Conservation (phyloP, 768 basidiomycete species). For the Lentinula edodes region DNA sequence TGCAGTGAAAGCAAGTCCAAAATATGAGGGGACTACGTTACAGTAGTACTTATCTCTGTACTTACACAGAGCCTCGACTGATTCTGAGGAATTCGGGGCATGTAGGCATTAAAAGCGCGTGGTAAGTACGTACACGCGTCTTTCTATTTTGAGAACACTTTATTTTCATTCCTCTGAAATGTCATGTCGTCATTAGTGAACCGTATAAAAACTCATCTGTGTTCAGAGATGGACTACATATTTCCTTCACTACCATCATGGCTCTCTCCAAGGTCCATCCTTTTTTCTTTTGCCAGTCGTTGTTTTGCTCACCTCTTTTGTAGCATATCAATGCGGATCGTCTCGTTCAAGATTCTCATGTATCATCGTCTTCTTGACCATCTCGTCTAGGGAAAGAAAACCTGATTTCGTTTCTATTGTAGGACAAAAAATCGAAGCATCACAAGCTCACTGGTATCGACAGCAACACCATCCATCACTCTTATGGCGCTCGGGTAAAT, state of each 20-base stretch:
- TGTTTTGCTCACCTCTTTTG: conserved; percentile 4
- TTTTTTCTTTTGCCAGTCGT: background rate
- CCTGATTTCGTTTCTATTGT: background rate
- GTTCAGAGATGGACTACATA: background rate
- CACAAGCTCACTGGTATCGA: conserved; percentile 28
- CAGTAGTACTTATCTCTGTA: too few relatives aligned
- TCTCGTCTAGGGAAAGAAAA: background rate
- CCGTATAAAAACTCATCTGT: background rate
- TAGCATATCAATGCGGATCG: conserved; percentile 67
- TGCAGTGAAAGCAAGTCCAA: background rate
- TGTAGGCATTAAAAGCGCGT: too few relatives aligned
- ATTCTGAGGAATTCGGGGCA: too few relatives aligned
- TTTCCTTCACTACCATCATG: conserved; percentile 30
- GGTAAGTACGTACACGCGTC: background rate
- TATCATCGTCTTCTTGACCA: conserved; percentile 16
- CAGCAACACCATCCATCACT: conserved; percentile 28
- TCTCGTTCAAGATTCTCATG: conserved; percentile 55
- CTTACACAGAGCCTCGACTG: too few relatives aligned
- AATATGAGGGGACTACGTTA: too few relatives aligned
- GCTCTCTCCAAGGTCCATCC: conserved; percentile 51
- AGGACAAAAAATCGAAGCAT: conserved; percentile 43
- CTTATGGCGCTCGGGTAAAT: conserved; percentile 49
- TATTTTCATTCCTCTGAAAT: background rate
- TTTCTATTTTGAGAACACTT: background rate
- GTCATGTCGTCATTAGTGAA: background rate